Conservation (phyloP, 306 rosid genomes). For the Acacia melanoxylon region DNA sequence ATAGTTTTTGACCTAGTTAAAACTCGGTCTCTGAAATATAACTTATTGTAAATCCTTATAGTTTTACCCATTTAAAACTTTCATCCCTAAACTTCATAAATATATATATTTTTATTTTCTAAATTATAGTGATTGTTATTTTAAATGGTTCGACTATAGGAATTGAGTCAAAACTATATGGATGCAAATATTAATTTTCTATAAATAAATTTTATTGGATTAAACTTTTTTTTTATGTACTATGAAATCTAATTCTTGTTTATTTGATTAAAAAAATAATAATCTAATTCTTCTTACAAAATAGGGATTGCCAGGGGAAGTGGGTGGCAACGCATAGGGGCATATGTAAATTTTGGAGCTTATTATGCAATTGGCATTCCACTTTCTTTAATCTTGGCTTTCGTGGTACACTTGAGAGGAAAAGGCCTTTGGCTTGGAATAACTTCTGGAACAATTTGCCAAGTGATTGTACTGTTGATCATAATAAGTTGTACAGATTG, state of each 20-base stretch:
- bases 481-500: not conserved
- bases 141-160: too few relatives aligned
- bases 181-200: too few relatives aligned
- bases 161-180: too few relatives aligned
- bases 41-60: too few relatives aligned
- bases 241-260: conserved; percentile 8
- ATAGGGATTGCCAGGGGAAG: conserved; percentile 56
- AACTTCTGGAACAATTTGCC: not conserved
- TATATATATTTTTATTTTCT: too few relatives aligned
- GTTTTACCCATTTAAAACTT: too few relatives aligned
- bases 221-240: not conserved
- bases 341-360: not conserved
- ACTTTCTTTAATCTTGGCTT: not conserved
- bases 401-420: not conserved
- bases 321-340: not conserved
- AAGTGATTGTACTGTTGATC: not conserved
- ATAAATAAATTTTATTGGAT: too few relatives aligned
- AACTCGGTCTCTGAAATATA: too few relatives aligned
- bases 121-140: too few relatives aligned
- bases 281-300: not conserved
- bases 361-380: not conserved
- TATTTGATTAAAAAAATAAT: not conserved
- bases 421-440: conserved; percentile 1
- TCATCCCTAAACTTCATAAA: too few relatives aligned
- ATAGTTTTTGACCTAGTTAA: too few relatives aligned